Base-by-base conservation (phyloP, 306 rosid genomes). In the Rosa persica region DNA sequence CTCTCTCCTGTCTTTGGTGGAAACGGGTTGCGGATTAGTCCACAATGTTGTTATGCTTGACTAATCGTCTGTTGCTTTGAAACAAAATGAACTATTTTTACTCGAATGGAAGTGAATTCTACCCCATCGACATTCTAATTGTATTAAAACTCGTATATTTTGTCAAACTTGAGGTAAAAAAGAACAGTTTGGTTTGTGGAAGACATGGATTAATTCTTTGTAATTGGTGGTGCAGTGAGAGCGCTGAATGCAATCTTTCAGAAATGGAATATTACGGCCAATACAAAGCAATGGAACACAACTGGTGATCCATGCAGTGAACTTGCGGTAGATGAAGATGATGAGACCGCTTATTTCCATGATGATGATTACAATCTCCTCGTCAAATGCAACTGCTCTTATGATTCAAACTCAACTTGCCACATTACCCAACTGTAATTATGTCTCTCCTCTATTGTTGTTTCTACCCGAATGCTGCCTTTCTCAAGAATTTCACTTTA, bases 281-380 rank as follows among this genome's bases (percentile, higher is more conserved):
- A 46, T 16, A 2, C 58, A 38, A 64, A 4, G 46, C 67, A 66
- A 39, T 94, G 98, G 97, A 94, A 94, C 75, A 77, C 72, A 69
- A 94, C 88, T 19, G 94, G 93, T 6, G 93, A 93, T 4, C 48
- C 84, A 2, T 94, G 98, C 76, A 94, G 88, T 65, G 93, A 97
- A 47, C 70, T 27, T 2, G 97, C 98, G 46, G 34, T 62, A 0
- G 91, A 85, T 38, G 83, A 47, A 1, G 13, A n/a, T 44, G 0
- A 65, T 65, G 44, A 36, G 0, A 65, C 70, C n/a, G 22, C 2
- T 5, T 36, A 30, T 65, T 65, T 65, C 44, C 36, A 15, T 36
- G 12, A 65, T 12, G 12, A 4, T 0, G 8, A 61, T 39, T 74
- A n/a, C 78, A 84, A 92, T 52, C 97, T 96, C 16, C 82, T 90